phyloP scores from a whole-genome alignment of 1,139 yeast species.

The Candida tunisiensis region DNA sequence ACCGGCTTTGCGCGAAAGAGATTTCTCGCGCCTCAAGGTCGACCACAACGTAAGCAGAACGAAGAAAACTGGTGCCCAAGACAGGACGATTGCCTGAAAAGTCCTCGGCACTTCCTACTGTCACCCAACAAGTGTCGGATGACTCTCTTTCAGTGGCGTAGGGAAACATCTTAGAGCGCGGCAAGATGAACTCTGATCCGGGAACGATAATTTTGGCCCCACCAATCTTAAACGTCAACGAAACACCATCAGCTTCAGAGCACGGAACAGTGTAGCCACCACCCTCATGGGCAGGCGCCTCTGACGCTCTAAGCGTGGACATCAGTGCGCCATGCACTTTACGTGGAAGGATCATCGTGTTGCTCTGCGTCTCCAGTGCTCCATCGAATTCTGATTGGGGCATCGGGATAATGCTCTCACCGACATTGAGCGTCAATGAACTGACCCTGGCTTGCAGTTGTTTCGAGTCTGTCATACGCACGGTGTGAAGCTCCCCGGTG shows the following conservation, averaged over 20 bases:
- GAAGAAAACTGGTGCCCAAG: conserved; percentile 60
- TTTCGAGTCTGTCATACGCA: conserved; percentile 12
- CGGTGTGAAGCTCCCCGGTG: conserved; percentile 24
- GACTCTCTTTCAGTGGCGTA: too few species aligned
- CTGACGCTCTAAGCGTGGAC: too few species aligned
- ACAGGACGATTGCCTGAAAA: conserved; percentile 60
- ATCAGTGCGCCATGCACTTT: background rate
- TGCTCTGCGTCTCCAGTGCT: background rate
- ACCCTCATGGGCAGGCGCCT: too few species aligned
- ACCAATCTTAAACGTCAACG: too few species aligned
- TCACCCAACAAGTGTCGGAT: background rate
- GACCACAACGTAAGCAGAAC: conserved; percentile 60
- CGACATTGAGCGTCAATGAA: too few species aligned
- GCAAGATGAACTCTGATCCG: too few species aligned
- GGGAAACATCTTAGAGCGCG: background rate
- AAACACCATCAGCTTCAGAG: too few species aligned
- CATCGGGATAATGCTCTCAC: too few species aligned
- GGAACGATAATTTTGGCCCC: too few species aligned
- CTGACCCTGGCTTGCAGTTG: too few species aligned
- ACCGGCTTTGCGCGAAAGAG: conserved; percentile 44
- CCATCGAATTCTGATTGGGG: background rate
- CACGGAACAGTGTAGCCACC: too few species aligned
- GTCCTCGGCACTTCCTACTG: conserved; percentile 1
- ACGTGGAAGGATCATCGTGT: too few species aligned
- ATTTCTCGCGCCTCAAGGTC: conserved; percentile 51